phyloP scores from a whole-genome alignment of 805 yeast genomes.

The Metschnikowia lochheadii region DNA sequence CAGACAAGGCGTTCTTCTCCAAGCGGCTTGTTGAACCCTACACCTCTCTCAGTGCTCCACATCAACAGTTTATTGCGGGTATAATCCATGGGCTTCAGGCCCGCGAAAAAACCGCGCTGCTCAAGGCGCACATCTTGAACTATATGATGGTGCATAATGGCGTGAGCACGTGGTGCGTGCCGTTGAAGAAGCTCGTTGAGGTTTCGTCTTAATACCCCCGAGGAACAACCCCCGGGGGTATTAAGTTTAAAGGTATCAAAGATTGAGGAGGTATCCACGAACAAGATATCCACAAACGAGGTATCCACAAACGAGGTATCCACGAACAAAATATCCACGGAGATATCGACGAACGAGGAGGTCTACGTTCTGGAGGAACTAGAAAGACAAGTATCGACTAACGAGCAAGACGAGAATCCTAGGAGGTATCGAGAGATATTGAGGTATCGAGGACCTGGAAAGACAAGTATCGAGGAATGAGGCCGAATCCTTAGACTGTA shows the following conservation, averaged over 20 bases:
- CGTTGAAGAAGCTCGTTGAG: slow-evolving; percentile 50
- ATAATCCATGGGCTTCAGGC: slow-evolving; percentile 10
- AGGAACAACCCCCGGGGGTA: neutral
- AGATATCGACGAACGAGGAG: no score
- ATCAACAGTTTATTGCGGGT: slow-evolving; percentile 11
- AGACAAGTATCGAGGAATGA: no score
- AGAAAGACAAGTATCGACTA: no score
- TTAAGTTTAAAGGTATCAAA: neutral
- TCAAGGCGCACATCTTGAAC: slow-evolving; percentile 38
- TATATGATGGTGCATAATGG: slow-evolving; percentile 59
- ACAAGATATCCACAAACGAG: no score
- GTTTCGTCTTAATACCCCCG: neutral
- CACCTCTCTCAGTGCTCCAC: slow-evolving; percentile 7
- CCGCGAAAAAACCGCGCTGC: slow-evolving; percentile 12
- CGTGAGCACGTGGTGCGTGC: slow-evolving; percentile 62
- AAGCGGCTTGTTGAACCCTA: slow-evolving; percentile 11
- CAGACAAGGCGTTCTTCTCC: slow-evolving; percentile 9
- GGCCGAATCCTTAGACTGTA: no score
- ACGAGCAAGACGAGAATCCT: no score
- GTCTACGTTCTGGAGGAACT: no score
- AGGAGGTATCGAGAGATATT: no score
- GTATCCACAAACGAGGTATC: no score
- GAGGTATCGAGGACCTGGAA: no score
- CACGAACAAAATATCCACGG: no score
- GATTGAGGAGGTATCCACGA: no score